Percentiles rank a stretch among this genome's conserved stretches.
phyloP scores from a whole-genome alignment of 2,329 filamentous ascomycete species.

The Aspergillus melleus region DNA sequence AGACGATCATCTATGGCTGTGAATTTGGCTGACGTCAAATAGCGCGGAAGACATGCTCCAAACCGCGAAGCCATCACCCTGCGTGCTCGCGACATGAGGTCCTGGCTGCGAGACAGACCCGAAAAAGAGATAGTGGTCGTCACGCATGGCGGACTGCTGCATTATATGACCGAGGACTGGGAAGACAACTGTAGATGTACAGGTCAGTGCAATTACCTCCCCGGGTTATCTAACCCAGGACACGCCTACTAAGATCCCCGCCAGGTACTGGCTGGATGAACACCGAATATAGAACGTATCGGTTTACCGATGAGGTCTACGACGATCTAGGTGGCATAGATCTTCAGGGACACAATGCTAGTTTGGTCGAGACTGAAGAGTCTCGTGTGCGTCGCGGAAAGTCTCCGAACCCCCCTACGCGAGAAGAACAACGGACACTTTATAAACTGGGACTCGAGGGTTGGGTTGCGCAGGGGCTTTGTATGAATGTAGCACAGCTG shows the following conservation, averaged over 20 bases:
- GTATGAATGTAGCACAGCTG: neutral
- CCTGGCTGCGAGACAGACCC: slow-evolving; percentile 14
- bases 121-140: slow-evolving; percentile 17
- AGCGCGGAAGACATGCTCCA: neutral
- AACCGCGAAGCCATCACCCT: neutral
- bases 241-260: neutral
- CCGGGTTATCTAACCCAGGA: neutral
- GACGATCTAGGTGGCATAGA: neutral
- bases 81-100: slow-evolving; percentile 10
- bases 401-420: neutral
- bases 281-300: neutral
- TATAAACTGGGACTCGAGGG: neutral
- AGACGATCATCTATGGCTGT: neutral
- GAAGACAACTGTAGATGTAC: neutral
- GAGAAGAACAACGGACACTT: neutral
- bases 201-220: neutral
- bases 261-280: neutral
- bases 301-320: neutral
- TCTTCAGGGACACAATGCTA: neutral
- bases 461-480: neutral
- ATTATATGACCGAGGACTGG: slow-evolving; percentile 18
- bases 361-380: neutral
- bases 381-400: neutral
- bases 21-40: neutral
- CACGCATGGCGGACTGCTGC: slow-evolving; percentile 16